phyloP scores from a whole-genome alignment of 345 rosid species.

The Rhodamnia argentea region DNA sequence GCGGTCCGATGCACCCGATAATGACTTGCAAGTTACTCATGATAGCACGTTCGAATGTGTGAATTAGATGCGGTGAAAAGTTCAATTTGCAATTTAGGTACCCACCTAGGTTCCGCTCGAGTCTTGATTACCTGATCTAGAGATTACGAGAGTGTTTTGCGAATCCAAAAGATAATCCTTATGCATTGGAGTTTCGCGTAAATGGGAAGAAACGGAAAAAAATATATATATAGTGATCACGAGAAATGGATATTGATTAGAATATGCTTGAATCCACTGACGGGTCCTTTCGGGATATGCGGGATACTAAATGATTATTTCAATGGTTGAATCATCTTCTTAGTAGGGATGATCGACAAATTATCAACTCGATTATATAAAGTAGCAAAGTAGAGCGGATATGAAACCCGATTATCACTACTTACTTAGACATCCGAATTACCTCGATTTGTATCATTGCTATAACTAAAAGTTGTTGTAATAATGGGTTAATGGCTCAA shows the following conservation, averaged over 20 bases:
- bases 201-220: not conserved
- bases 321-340: not conserved
- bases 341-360: not conserved
- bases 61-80: not conserved
- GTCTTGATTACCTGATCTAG: not conserved
- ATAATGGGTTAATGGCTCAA: no score
- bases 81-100: not conserved
- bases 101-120: fast-evolving
- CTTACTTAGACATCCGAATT: not conserved
- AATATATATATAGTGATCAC: not conserved
- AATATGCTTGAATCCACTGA: not conserved
- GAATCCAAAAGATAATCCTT: not conserved
- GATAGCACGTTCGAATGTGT: not conserved
- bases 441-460: no score
- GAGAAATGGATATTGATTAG: not conserved
- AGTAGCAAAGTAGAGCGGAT: not conserved
- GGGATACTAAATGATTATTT: not conserved
- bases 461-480: no score
- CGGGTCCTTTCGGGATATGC: fast-evolving
- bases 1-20: not conserved
- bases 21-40: not conserved
- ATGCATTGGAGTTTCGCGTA: not conserved
- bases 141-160: fast-evolving
- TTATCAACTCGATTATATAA: no score
- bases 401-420: not conserved